Percentiles rank a stretch among this genome's conserved stretches.
These are phyloP conservation scores for Pyricularia grisea DNA, from an alignment of 2,329 filamentous ascomycete species.

Conservation along the genomic window DNA sequence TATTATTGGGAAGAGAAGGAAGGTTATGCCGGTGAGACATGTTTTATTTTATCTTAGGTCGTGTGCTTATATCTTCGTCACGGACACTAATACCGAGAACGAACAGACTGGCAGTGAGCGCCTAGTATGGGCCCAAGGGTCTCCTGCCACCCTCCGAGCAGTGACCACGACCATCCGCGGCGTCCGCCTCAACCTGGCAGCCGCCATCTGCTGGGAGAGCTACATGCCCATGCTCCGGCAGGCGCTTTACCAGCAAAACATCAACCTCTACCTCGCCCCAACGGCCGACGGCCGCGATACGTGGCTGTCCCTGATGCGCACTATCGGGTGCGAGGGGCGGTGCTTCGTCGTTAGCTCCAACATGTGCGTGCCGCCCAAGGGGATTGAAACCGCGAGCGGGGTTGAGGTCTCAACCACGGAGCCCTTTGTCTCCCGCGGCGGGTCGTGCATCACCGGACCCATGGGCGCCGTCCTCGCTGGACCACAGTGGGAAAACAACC, in stretches of 20 bases:
- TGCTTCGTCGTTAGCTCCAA: conserved; percentile 82
- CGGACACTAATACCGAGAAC: neutral
- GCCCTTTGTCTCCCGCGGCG: conserved; percentile 58
- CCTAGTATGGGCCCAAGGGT: conserved; percentile 82
- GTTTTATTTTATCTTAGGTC: neutral
- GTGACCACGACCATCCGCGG: conserved; percentile 73
- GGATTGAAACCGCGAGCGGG: neutral
- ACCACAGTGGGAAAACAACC: conserved; percentile 74
- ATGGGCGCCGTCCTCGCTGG: conserved; percentile 71
- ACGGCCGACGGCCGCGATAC: conserved; percentile 79
- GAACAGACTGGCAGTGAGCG: conserved; percentile 66
- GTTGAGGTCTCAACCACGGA: neutral
- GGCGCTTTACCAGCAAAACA: conserved; percentile 77
- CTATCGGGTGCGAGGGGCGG: conserved; percentile 70
- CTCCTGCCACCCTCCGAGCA: conserved; percentile 67
- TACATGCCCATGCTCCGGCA: conserved; percentile 89
- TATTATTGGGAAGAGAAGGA: conserved; percentile 74
- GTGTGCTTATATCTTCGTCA: neutral
- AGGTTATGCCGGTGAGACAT: conserved; percentile 71
- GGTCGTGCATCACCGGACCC: conserved; percentile 73
- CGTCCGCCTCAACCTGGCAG: conserved; percentile 68
- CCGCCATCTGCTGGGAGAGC: conserved; percentile 94
- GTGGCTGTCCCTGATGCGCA: conserved; percentile 77
- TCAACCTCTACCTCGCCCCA: conserved; percentile 85
- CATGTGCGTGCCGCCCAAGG: conserved; percentile 51